Percentiles rank a stretch among this genome's conserved stretches.
phyloP scores from a whole-genome alignment of 2,329 filamentous ascomycete genomes.

The Fusarium aywerte region DNA sequence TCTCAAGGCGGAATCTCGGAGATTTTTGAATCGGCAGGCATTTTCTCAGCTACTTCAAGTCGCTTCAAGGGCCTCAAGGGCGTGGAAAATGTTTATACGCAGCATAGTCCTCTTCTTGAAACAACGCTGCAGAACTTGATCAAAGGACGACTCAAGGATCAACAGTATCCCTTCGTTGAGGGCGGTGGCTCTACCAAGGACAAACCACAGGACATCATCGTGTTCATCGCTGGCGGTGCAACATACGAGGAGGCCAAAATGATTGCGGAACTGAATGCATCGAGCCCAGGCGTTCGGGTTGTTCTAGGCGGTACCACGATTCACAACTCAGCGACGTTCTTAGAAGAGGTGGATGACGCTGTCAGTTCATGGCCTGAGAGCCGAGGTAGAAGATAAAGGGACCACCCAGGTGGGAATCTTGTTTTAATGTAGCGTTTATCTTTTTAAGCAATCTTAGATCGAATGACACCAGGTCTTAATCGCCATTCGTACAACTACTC shows the following conservation, averaged over 20 bases:
- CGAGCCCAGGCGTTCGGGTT: conserved; percentile 86
- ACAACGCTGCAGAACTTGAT: conserved; percentile 90
- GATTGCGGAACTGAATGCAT: conserved; percentile 93
- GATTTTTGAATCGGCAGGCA: conserved; percentile 89
- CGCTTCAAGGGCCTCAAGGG: conserved; percentile 95
- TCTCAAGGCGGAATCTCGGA: conserved; percentile 85
- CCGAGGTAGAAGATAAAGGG: conserved; percentile 41
- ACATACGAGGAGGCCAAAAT: conserved; percentile 98
- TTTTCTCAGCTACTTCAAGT: conserved; percentile 88
- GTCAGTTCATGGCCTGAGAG: conserved; percentile 87
- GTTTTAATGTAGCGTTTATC: conserved; percentile 15
- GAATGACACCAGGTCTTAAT: not conserved
- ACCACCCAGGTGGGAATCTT: not conserved
- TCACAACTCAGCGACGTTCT: conserved; percentile 87
- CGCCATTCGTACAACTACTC: not conserved
- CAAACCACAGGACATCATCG: conserved; percentile 94
- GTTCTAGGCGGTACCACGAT: conserved; percentile 89
- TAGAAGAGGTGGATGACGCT: conserved; percentile 92
- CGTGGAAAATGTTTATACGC: conserved; percentile 98
- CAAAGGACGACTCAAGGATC: conserved; percentile 86
- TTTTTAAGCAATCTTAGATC: not conserved
- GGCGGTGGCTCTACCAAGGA: conserved; percentile 87
- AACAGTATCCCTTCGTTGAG: conserved; percentile 93
- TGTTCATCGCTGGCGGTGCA: conserved; percentile 92
- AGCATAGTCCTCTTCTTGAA: conserved; percentile 91